These are phyloP conservation scores for Russula griseocarnosa DNA, from an alignment of 768 basidiomycete species.

Conservation along the genomic window DNA sequence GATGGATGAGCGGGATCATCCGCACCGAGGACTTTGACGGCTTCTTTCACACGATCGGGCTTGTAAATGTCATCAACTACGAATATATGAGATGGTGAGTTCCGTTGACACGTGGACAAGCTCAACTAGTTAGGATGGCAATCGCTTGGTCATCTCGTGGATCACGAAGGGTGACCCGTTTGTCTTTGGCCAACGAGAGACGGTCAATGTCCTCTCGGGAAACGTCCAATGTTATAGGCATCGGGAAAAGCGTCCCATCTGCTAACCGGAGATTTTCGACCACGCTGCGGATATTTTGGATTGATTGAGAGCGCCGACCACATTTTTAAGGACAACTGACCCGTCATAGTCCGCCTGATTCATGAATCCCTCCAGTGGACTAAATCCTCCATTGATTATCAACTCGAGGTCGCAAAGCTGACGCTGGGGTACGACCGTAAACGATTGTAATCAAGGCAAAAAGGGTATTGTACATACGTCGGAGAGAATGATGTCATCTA, in stretches of 20 bases:
- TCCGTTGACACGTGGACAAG: background rate
- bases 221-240: constrained; percentile 93
- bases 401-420: constrained; percentile 97
- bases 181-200: constrained; percentile 64
- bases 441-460: background rate
- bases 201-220: constrained; percentile 69
- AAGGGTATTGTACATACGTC: constrained; percentile 52
- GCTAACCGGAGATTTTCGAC: constrained; percentile 81
- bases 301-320: background rate
- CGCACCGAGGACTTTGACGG: constrained; percentile 86
- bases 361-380: constrained; percentile 97
- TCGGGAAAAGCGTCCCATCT: constrained; percentile 86
- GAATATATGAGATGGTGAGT: background rate
- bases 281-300: constrained; percentile 51
- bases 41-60: constrained; percentile 84
- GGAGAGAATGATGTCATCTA: constrained; percentile 77
- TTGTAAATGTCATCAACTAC: constrained; percentile 85
- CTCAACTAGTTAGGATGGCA: constrained; percentile 81
- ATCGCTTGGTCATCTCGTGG: constrained; percentile 90
- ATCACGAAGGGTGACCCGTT: constrained; percentile 80
- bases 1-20: constrained; percentile 95
- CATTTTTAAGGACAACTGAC: constrained; percentile 40
- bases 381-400: constrained; percentile 95
- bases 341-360: constrained; percentile 85
- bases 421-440: constrained; percentile 49